A percentile compares a stretch with the other conserved stretches of the same genome.
These are phyloP conservation scores for Lactarius vividus DNA, from an alignment of 768 basidiomycete genomes.

Conservation along the genomic window DNA sequence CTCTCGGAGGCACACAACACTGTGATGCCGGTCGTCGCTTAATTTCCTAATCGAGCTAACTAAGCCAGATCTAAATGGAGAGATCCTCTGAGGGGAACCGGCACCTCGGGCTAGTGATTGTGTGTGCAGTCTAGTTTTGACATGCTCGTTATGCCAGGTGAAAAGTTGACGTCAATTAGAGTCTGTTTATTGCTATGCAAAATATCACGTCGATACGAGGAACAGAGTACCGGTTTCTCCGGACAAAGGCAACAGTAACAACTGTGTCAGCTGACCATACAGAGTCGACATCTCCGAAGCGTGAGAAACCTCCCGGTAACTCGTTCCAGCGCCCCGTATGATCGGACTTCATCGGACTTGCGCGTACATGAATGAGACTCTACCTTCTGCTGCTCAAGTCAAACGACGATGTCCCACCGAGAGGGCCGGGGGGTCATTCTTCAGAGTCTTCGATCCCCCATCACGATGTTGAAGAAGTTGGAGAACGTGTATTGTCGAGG, in stretches of 20 bases:
- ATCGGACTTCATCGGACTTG: no score
- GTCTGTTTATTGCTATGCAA: not conserved
- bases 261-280: not conserved
- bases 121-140: not conserved
- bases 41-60: not conserved
- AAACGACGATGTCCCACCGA: not conserved
- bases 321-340: not conserved
- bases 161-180: not conserved
- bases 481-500: slow-evolving; percentile 16
- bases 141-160: not conserved
- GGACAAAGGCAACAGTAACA: not conserved
- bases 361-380: no score
- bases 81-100: not conserved
- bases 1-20: not conserved
- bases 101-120: not conserved
- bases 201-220: not conserved
- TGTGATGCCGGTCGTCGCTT: not conserved
- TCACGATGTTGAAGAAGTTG: slow-evolving; percentile 7
- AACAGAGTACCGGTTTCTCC: not conserved
- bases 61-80: slow-evolving; percentile 3
- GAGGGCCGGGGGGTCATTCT: not conserved
- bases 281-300: not conserved
- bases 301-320: slow-evolving; percentile 12
- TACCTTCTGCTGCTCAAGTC: not conserved
- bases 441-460: not conserved